Evolutionary conservation across 768 basidiomycete genomes (phyloP).

Genomic region (Leccinellum luteum): DNA sequence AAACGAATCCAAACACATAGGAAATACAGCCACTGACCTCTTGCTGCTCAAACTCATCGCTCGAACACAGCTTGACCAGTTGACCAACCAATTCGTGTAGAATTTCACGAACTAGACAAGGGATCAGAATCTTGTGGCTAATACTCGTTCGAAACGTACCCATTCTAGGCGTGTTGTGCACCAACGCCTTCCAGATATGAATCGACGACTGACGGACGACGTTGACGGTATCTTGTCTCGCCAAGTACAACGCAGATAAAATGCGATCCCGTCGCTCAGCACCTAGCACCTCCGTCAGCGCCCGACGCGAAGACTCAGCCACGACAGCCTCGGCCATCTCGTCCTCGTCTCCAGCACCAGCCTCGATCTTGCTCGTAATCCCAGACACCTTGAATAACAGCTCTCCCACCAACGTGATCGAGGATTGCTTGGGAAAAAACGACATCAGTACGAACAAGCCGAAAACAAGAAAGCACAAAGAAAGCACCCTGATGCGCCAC

Average conservation of each 20-base stretch:
- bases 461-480: not conserved
- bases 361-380: conserved; percentile 81
- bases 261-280: conserved; percentile 87
- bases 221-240: conserved; percentile 89
- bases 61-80: conserved; percentile 74
- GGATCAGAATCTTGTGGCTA: not conserved
- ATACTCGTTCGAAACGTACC: conserved; percentile 41
- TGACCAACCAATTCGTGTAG: conserved; percentile 80
- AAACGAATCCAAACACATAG: not conserved
- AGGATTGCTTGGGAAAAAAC: conserved; percentile 73
- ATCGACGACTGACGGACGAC: conserved; percentile 88
- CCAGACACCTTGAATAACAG: conserved; percentile 95
- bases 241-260: conserved; percentile 85
- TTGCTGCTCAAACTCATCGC: conserved; percentile 80
- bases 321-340: conserved; percentile 57
- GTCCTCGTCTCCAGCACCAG: conserved; percentile 76
- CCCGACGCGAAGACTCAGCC: conserved; percentile 80
- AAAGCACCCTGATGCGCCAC: conserved; percentile 89
- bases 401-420: conserved; percentile 94
- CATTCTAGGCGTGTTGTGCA: conserved; percentile 90
- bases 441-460: not conserved
- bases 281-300: conserved; percentile 85
- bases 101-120: conserved; percentile 74
- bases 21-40: conserved; percentile 53
- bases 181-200: conserved; percentile 97